Percentiles rank a stretch among this genome's conserved stretches.
phyloP scores from a whole-genome alignment of 768 basidiomycete species.

The Russula griseocarnosa region DNA sequence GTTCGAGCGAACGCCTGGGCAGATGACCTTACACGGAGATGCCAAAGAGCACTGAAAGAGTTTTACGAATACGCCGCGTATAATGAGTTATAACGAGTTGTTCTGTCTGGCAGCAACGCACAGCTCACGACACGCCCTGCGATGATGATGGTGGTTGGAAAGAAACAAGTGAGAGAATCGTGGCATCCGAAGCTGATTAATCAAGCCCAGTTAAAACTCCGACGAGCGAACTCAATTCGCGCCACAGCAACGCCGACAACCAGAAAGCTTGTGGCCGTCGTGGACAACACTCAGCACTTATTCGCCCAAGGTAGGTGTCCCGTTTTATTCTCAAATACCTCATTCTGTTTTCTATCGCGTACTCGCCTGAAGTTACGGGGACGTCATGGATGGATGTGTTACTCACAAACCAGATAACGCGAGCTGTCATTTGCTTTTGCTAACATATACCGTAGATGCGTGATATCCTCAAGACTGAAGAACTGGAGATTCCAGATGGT shows the following conservation, averaged over 20 bases:
- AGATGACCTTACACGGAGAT: constrained; percentile 23
- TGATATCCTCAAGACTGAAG: constrained; percentile 91
- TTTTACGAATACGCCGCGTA: constrained; percentile 24
- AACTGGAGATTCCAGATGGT: constrained; percentile 80
- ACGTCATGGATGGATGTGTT: constrained; percentile 40
- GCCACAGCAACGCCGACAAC: constrained; percentile 23
- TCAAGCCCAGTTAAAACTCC: constrained; percentile 25
- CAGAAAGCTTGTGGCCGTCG: constrained; percentile 29
- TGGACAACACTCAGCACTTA: constrained; percentile 35
- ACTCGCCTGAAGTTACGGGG: not conserved
- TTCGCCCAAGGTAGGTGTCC: constrained; percentile 34
- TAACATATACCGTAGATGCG: constrained; percentile 60
- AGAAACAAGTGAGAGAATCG: constrained; percentile 17
- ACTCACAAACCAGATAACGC: constrained; percentile 34
- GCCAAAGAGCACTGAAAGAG: constrained; percentile 16
- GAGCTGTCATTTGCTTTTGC: constrained; percentile 30
- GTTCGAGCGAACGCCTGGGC: constrained; percentile 21
- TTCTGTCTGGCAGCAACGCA: constrained; percentile 22
- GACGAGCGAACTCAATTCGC: constrained; percentile 28
- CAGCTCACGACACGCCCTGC: constrained; percentile 28
- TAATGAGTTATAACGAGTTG: constrained; percentile 23
- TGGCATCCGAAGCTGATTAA: not conserved
- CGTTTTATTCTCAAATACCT: constrained; percentile 14
- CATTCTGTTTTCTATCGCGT: not conserved
- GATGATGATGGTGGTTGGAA: constrained; percentile 30